Conservation (phyloP, 2,329 filamentous ascomycete species). For the Pestalotiopsis sp. region DNA sequence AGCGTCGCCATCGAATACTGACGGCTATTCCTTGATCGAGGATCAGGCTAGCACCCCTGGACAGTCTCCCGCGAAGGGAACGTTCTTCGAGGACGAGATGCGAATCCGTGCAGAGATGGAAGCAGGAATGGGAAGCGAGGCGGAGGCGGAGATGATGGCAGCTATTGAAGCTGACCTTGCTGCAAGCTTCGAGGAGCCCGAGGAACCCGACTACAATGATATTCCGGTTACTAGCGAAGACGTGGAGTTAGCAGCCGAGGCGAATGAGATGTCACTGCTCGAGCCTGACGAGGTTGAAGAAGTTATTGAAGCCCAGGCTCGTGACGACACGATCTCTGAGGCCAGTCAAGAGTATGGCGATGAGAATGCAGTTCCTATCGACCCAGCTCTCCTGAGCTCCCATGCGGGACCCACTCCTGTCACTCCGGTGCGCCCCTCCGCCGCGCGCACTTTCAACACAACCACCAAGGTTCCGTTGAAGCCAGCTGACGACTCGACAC, state of each 20-base stretch:
- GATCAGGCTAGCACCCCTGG: slow-evolving; percentile 25
- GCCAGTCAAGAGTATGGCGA: slow-evolving; percentile 68
- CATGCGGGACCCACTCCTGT: slow-evolving; percentile 38
- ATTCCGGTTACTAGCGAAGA: slow-evolving; percentile 56
- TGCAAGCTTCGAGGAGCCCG: slow-evolving; percentile 33
- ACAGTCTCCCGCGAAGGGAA: slow-evolving; percentile 43
- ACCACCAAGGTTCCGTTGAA: slow-evolving; percentile 79
- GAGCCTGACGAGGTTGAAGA: slow-evolving; percentile 44
- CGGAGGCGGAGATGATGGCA: slow-evolving; percentile 35
- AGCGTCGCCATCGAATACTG: slow-evolving; percentile 26
- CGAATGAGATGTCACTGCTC: slow-evolving; percentile 60
- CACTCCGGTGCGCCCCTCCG: slow-evolving; percentile 55
- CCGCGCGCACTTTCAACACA: slow-evolving; percentile 66
- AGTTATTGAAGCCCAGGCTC: slow-evolving; percentile 29
- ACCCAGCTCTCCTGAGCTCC: slow-evolving; percentile 44
- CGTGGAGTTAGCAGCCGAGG: slow-evolving; percentile 57
- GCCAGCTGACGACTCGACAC: slow-evolving; percentile 60
- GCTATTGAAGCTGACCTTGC: slow-evolving; percentile 37
- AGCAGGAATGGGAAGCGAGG: slow-evolving; percentile 29
- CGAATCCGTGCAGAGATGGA: slow-evolving; percentile 21
- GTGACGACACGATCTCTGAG: slow-evolving; percentile 57
- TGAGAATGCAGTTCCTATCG: slow-evolving; percentile 62
- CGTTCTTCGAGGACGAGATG: slow-evolving; percentile 67
- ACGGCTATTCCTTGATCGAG: slow-evolving; percentile 27
- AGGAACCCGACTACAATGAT: slow-evolving; percentile 43